Evolutionary conservation across 164 flowering plant species (phyloP).

Genomic region (Umbellularia californica): DNA sequence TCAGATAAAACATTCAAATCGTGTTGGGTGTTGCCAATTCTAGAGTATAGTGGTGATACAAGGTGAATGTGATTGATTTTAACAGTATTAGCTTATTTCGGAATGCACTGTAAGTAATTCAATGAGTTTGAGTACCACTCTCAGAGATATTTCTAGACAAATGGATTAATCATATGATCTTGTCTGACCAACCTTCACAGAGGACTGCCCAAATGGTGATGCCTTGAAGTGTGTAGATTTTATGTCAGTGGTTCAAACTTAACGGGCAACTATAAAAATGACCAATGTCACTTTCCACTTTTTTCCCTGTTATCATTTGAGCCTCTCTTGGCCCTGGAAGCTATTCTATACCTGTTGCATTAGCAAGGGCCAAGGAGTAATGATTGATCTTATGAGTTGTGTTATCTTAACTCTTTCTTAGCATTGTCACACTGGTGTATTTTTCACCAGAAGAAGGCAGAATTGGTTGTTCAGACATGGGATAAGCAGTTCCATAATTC

Average conservation of each 20-base stretch:
- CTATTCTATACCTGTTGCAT: not conserved
- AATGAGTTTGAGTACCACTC: not conserved
- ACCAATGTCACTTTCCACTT: no score
- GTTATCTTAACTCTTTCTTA: conserved; percentile 40
- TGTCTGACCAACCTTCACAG: not conserved
- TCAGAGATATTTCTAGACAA: not conserved
- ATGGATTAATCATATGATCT: not conserved
- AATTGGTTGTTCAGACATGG: conserved; percentile 86
- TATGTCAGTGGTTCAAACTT: not conserved
- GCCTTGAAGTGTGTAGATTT: not conserved
- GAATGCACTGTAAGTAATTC: not conserved
- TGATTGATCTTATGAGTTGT: not conserved
- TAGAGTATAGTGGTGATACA: no score
- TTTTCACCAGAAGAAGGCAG: conserved; percentile 83
- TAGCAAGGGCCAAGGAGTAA: not conserved
- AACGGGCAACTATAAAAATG: not conserved
- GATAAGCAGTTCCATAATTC: conserved; percentile 72
- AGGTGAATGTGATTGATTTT: no score
- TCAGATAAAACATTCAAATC: not conserved
- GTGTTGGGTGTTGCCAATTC: not conserved
- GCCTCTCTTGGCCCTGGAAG: not conserved
- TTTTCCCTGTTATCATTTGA: not conserved
- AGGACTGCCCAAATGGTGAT: not conserved
- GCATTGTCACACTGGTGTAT: conserved; percentile 99
- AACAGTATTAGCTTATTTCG: not conserved